These are phyloP conservation scores for Arctium lappa DNA, from an alignment of 129 eudicot species.

Conservation along the genomic window DNA sequence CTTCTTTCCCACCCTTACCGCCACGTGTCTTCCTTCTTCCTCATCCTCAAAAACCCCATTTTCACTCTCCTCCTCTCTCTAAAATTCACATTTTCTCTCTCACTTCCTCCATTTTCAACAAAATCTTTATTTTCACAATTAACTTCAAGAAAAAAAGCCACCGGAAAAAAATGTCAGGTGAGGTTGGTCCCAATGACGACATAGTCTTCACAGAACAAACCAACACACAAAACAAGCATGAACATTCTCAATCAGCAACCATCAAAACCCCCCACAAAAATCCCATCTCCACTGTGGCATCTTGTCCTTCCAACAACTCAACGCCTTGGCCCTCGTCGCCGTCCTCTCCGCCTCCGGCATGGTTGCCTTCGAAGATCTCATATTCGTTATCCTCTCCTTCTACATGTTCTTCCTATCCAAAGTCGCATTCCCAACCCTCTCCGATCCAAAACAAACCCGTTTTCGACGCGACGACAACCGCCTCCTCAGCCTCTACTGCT, in stretches of 20 bases:
- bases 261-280: not conserved
- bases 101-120: not conserved
- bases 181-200: constrained; percentile 46
- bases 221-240: not conserved
- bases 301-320: constrained; percentile 60
- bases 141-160: not conserved
- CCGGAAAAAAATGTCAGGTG: constrained; percentile 51
- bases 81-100: constrained; percentile 4
- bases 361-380: constrained; percentile 46
- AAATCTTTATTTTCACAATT: not conserved
- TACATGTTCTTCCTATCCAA: constrained; percentile 63
- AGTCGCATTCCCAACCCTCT: constrained; percentile 55
- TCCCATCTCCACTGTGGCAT: constrained; percentile 12
- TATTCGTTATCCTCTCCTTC: constrained; percentile 57
- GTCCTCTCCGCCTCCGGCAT: constrained; percentile 72
- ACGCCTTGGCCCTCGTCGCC: constrained; percentile 46
- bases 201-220: constrained; percentile 34
- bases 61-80: constrained; percentile 5
- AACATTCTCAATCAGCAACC: not conserved
- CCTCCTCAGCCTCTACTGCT: constrained; percentile 35
- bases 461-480: constrained; percentile 23
- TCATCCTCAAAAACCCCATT: constrained; percentile 20
- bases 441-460: constrained; percentile 26
- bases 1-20: no score
- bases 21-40: not conserved